Evolutionary conservation across 2,329 filamentous ascomycete species (phyloP), one percentile per base, ranked within the genome.

Genomic region (Venturia pyrina): DNA sequence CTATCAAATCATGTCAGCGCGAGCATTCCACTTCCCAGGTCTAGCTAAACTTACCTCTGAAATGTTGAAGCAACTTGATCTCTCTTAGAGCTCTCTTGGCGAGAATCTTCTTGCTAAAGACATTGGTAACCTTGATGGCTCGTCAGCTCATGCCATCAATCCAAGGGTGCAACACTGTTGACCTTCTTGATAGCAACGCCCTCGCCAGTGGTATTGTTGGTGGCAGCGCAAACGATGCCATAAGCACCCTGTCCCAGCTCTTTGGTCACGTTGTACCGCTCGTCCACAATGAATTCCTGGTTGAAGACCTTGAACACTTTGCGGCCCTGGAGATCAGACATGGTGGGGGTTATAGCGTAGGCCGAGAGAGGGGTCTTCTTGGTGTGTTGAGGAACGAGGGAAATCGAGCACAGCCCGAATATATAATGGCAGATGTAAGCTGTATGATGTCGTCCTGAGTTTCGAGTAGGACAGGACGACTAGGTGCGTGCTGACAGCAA

Each of bases 221-320:
- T 90, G 66, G 95, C 95, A 68, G 95, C 93, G 78, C 93, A 99
- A 75, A 99, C 95, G 74, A 99, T 98, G 76, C 95, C 95, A 76
- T 99, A 99, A 74, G 95, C 95, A 75, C 95, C 95, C 79, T 99
- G 95, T 59, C 95, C 95, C 65, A 99, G 84, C 82, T 99, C 95
- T 84, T 99, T 99, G 70, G 93, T 98, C 70, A 99, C 95, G 70
- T 90, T 96, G 81, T 99, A 99, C 73, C 93, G 88, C 57, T 98
- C 93, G 77, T 98, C 95, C 74, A 98, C 95, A 72, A 97, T 88
- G 76, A 99, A 99, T 82, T 99, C 95, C 76, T 99, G 95, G 83
- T 97, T 97, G 82, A 99, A 99, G 77, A 99, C 93, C 87, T 96
- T 96, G 85, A 96, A 97, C 78, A 93, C 86, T 85, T 96, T 97